Percentiles rank a stretch among this genome's conserved stretches.
Evolutionary conservation across 805 yeast species (phyloP).

Genomic region (Blastobotrys parvus): DNA sequence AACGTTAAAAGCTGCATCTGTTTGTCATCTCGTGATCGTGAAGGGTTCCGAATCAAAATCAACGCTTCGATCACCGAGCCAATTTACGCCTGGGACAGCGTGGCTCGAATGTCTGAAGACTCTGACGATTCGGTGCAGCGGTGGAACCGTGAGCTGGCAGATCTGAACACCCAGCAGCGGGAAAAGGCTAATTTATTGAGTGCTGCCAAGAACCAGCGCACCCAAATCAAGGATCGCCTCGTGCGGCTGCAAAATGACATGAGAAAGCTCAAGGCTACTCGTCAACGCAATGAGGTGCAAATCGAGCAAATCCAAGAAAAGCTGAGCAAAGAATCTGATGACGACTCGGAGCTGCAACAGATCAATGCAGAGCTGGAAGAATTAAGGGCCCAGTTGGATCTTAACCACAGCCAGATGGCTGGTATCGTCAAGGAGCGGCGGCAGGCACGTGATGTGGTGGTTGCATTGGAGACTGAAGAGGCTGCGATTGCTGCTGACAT

Average conservation of each 20-base stretch:
- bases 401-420: not conserved
- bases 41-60: constrained; percentile 36
- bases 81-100: constrained; percentile 26
- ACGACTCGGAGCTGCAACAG: not conserved
- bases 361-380: not conserved
- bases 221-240: too few relatives aligned
- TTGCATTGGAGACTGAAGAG: not conserved
- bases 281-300: too few relatives aligned
- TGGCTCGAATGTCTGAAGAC: constrained; percentile 16
- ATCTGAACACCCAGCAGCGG: too few relatives aligned
- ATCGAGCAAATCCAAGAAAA: not conserved
- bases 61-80: constrained; percentile 50
- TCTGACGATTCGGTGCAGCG: constrained; percentile 15
- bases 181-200: too few relatives aligned
- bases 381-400: not conserved
- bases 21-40: constrained; percentile 29
- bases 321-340: not conserved
- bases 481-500: not conserved
- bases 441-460: not conserved
- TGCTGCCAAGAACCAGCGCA: too few relatives aligned
- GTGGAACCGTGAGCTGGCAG: too few relatives aligned
- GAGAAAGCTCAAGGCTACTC: too few relatives aligned
- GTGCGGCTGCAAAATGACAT: too few relatives aligned
- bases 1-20: constrained; percentile 39
- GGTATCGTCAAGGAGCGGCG: not conserved